phyloP scores from a whole-genome alignment of 352 stramenopile genomes.

The Pythium sukuiense region DNA sequence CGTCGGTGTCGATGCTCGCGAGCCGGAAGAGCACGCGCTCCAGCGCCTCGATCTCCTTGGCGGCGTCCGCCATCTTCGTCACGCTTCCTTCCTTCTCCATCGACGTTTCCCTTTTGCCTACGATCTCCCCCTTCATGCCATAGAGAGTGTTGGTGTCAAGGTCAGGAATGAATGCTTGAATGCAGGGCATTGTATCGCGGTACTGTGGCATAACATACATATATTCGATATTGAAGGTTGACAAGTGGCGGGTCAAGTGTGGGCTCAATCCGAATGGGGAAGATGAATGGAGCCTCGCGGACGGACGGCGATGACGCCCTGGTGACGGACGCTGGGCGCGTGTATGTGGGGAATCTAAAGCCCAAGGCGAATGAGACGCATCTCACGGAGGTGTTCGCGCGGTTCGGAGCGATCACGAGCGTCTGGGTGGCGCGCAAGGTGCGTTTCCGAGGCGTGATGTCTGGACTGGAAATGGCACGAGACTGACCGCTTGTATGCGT shows the following conservation, averaged over 20 bases:
- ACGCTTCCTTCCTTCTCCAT: neutral
- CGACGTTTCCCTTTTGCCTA: neutral
- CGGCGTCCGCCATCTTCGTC: slow-evolving; percentile 27
- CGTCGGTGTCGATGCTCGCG: slow-evolving; percentile 56
- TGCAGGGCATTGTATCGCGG: neutral
- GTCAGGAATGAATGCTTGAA: neutral
- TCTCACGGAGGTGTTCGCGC: slow-evolving; percentile 56
- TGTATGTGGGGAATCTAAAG: slow-evolving; percentile 79
- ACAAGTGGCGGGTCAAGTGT: neutral
- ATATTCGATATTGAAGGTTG: neutral
- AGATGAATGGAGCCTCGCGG: slow-evolving; percentile 6
- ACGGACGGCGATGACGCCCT: slow-evolving; percentile 8
- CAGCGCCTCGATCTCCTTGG: slow-evolving; percentile 63
- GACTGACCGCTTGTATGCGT: neutral
- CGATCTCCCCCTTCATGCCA: slow-evolving; percentile 1
- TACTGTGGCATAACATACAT: neutral
- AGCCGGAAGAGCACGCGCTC: slow-evolving; percentile 80
- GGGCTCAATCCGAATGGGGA: neutral
- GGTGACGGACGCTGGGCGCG: slow-evolving; percentile 33
- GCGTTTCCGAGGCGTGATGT: slow-evolving; percentile 5
- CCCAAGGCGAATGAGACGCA: slow-evolving; percentile 69
- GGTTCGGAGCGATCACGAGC: slow-evolving; percentile 70
- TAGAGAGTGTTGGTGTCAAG: slow-evolving; percentile 5
- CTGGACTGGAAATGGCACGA: neutral
- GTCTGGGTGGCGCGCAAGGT: slow-evolving; percentile 78